These are phyloP conservation scores for Diophrys sp. DNA, from an alignment of 73 alveolate genomes.

Conservation along the genomic window DNA sequence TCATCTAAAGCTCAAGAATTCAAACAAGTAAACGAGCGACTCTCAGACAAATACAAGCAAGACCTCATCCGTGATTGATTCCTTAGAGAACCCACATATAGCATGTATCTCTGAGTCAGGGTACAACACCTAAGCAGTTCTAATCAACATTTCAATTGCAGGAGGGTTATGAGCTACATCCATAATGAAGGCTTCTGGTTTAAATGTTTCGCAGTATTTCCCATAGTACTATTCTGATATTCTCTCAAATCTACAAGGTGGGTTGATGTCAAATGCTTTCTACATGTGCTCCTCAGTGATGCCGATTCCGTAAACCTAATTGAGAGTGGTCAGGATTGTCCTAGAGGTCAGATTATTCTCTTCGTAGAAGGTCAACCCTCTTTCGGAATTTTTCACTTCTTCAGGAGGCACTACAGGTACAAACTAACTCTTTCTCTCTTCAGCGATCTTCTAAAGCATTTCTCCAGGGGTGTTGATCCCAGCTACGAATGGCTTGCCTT, in stretches of 20 bases:
- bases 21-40: too few relatives aligned
- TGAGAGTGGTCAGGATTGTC: not conserved
- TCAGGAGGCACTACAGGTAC: constrained; percentile 62
- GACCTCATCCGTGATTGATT: too few relatives aligned
- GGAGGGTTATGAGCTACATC: constrained; percentile 39
- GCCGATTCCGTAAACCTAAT: not conserved
- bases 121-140: constrained; percentile 9
- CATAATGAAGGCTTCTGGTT: not conserved
- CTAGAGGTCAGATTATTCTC: not conserved
- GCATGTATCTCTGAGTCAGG: constrained; percentile 25
- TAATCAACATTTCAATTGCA: constrained; percentile 5
- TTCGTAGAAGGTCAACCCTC: not conserved
- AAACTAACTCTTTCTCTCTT: constrained; percentile 65
- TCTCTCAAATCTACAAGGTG: constrained; percentile 10
- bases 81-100: constrained; percentile 65
- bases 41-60: too few relatives aligned
- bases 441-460: constrained; percentile 85
- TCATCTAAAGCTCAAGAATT: too few relatives aligned
- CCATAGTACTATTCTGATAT: not conserved
- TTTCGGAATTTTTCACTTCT: not conserved
- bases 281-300: constrained; percentile 5
- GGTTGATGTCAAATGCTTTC: not conserved
- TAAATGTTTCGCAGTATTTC: not conserved
- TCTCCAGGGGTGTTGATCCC: constrained; percentile 70
- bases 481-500: constrained; percentile 66